Evolutionary conservation across 805 yeast species (phyloP), one percentile per base, ranked within the genome.

Genomic region (Zygosaccharomyces siamensis): DNA sequence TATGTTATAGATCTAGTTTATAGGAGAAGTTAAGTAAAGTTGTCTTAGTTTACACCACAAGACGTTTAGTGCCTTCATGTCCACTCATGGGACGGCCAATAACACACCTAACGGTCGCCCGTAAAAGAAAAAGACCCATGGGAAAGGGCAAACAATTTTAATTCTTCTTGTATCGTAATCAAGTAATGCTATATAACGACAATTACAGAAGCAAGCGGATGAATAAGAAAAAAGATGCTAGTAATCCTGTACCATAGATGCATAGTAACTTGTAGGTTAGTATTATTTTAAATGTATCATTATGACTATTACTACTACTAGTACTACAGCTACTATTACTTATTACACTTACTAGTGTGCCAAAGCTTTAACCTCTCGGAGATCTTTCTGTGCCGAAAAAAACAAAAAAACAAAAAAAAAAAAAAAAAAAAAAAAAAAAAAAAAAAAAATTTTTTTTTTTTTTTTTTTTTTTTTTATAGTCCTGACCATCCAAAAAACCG

Each of bases 401-500:
- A 23, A 23, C 24, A 23, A 23, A 23, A 23, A 21, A 21, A 21
- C 23, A 21, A 21, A n/a, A n/a, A n/a, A n/a, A n/a, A n/a, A n/a
- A n/a, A n/a, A n/a, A n/a, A n/a, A n/a, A n/a, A n/a, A n/a, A n/a
- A n/a, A n/a, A n/a, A n/a, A n/a, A n/a, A n/a, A n/a, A n/a, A n/a
- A n/a, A n/a, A n/a, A n/a, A n/a, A n/a, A n/a, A n/a, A n/a, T n/a
- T n/a, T n/a, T n/a, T n/a, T n/a, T n/a, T n/a, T n/a, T n/a, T n/a
- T n/a, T n/a, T n/a, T n/a, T n/a, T n/a, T n/a, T 18, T 14, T 18
- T 26, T 27, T 26, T 20, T 26, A 30, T 41, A 32, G 36, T 41
- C 28, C 24, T 23, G 28, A 27, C 44, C 44, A 47, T 30, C 50
- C 50, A 26, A 47, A 47, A 26, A 47, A 47, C 23, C 43, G 50